A percentile compares a stretch with the other conserved stretches of the same genome.
These are phyloP conservation scores for Cordyceps farinosa DNA, from an alignment of 2,329 filamentous ascomycete genomes.

Conservation along the genomic window DNA sequence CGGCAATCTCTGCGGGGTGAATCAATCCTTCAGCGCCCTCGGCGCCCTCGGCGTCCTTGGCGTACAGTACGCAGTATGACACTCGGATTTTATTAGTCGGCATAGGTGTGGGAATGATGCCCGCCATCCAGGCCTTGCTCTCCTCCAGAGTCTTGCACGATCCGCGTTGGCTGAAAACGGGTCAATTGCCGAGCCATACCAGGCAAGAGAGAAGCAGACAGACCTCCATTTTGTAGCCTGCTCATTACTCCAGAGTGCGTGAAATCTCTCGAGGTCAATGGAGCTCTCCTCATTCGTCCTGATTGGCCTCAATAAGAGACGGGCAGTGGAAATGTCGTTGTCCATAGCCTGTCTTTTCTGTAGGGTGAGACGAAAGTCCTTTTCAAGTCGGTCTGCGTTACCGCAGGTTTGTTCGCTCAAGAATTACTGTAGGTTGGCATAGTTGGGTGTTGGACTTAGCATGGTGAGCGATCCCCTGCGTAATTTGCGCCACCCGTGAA, in stretches of 20 bases:
- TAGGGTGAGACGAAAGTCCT: neutral
- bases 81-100: neutral
- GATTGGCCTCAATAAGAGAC: neutral
- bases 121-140: constrained; percentile 9
- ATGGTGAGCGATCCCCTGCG: too few species aligned
- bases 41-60: too few species aligned
- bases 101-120: neutral
- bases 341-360: neutral
- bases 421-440: too few species aligned
- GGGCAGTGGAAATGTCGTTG: neutral
- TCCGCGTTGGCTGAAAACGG: neutral
- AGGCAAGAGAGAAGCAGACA: neutral
- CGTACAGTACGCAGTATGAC: constrained; percentile 2
- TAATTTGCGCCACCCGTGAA: too few species aligned
- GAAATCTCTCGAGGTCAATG: neutral
- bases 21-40: neutral
- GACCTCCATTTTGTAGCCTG: neutral
- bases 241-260: constrained; percentile 1
- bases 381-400: too few species aligned
- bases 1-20: neutral
- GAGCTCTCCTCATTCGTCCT: neutral
- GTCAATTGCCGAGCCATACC: neutral
- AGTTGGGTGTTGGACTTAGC: too few species aligned
- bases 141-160: neutral
- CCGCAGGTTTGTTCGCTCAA: too few species aligned